Conservation (phyloP, 345 rosid species). For the Eucalyptus virginea region DNA sequence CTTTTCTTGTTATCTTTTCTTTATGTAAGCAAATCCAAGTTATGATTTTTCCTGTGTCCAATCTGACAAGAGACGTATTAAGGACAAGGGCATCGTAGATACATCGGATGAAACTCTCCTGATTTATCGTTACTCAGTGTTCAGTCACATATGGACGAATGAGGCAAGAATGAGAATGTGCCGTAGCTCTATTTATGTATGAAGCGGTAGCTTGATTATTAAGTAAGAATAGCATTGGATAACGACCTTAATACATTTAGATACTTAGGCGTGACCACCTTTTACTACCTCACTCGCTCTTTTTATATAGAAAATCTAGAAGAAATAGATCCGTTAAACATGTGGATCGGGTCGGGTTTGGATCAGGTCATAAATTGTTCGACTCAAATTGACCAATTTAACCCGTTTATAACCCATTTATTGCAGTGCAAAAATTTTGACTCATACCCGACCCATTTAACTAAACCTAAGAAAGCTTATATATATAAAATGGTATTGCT, state of each 20-base stretch:
- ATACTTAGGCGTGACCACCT: background rate
- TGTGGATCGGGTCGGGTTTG: rapidly evolving
- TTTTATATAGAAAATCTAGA: background rate
- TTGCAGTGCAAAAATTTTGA: too few species aligned
- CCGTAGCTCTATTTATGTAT: background rate
- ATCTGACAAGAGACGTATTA: background rate
- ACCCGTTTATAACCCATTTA: too few species aligned
- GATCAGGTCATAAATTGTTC: too few species aligned
- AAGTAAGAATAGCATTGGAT: background rate
- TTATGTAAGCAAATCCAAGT: background rate
- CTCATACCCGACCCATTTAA: too few species aligned
- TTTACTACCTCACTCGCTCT: background rate
- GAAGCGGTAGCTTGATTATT: background rate
- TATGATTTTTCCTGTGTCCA: background rate
- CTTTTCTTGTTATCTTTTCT: background rate
- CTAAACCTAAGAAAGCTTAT: too few species aligned
- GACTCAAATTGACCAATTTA: too few species aligned
- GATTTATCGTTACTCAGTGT: background rate
- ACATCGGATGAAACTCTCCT: background rate
- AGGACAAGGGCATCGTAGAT: background rate
- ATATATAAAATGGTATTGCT: too few species aligned
- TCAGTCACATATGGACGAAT: background rate
- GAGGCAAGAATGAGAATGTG: background rate
- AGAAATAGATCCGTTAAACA: background rate
- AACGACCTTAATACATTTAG: background rate